Base-by-base conservation (phyloP, 768 basidiomycete species). In the Suillus subalutaceus region DNA sequence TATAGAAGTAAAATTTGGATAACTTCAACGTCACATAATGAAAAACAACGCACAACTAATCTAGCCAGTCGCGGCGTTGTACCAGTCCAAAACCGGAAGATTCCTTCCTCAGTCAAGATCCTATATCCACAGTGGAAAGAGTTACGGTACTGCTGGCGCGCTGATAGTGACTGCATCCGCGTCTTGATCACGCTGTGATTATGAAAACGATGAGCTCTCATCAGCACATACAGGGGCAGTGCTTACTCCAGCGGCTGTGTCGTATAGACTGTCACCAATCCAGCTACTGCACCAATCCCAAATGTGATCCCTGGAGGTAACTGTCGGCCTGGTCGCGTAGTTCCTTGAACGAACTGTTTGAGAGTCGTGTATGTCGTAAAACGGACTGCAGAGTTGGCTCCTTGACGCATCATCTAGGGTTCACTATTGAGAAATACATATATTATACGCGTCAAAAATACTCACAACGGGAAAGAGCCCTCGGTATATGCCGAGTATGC, bases 91-190 rank as follows among this genome's bases (percentile, higher is more conserved):
- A 99, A 97, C 59, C 91, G 85, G n/a, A 88, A 71, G 8, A 97
- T 70, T 3, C 97, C 97, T 73, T 99, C 96, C 77, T 99, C 97
- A 0, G 90, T 94, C 69, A 94, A 89, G 74, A 98, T 96, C 56
- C 96, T 86, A 73, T 97, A 97, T 6, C 90, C 96, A 71, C 97
- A 99, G 72, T 99, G 96, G 80, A 98, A 92, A 3, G 96, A 90
- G 73, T 99, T 98, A 44, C 90, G 88, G 75, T 99, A 99, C 66
- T 95, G 90, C 30, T 83, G 79, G 12, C 86, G 83, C 0, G 97
- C 97, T 64, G 87, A 85, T 12, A 99, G 83, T 6, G 94, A 90
- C 78, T 99, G 97, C 97, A 99, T 99, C 32, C 97, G 88, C 13
- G 97, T 99, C 80, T 99, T 99, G 79, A 99, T 88, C 38, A 98